phyloP scores from a whole-genome alignment of 2,329 filamentous ascomycete species.

The Colletotrichum navitas region DNA sequence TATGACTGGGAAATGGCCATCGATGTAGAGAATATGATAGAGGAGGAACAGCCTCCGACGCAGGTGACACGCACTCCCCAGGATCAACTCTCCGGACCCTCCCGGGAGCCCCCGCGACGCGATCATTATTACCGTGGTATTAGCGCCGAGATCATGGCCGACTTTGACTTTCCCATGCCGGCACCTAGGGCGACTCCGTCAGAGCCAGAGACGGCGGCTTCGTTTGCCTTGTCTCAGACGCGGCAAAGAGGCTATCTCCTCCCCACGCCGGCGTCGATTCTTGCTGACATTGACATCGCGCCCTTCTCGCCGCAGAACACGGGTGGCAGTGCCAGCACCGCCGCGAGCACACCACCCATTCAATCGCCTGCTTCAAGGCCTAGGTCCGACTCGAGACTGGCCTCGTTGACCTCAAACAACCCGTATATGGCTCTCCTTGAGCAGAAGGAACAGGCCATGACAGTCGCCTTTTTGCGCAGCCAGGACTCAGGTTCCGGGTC shows the following conservation, averaged over 20 bases:
- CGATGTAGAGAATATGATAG: conserved; percentile 17
- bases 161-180: conserved; percentile 31
- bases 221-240: not conserved
- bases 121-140: conserved; percentile 36
- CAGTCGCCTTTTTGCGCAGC: conserved; percentile 48
- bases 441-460: conserved; percentile 50
- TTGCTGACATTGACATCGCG: conserved; percentile 35
- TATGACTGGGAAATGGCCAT: conserved; percentile 48
- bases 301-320: conserved; percentile 36
- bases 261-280: conserved; percentile 38
- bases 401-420: conserved; percentile 42
- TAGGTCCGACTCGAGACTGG: conserved; percentile 2
- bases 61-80: not conserved
- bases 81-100: not conserved
- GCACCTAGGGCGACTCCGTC: not conserved
- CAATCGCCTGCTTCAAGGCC: conserved; percentile 41
- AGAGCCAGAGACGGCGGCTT: not conserved
- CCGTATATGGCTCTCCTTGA: conserved; percentile 50
- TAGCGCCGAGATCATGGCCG: conserved; percentile 39
- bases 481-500: conserved; percentile 43
- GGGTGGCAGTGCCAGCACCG: conserved; percentile 23
- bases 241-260: conserved; percentile 26
- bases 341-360: conserved; percentile 39
- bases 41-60: not conserved
- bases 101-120: not conserved